A percentile compares a stretch with the other conserved stretches of the same genome.
Evolutionary conservation across 371 early-diverging fungal species (phyloP).

Genomic region (Rhizopus arrhizus): DNA sequence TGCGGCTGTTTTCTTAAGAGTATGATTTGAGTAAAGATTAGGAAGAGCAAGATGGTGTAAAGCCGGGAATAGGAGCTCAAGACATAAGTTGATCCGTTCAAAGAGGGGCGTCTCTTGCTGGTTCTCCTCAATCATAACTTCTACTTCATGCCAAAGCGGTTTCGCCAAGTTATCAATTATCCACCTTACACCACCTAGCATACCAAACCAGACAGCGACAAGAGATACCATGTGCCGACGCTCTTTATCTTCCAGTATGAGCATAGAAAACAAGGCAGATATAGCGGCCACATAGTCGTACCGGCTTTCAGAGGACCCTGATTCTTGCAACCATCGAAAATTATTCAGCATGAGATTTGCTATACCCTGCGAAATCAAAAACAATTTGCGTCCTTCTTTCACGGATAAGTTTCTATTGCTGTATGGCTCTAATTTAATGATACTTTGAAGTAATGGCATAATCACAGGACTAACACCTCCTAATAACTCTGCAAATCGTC

Average conservation of each 20-base stretch:
- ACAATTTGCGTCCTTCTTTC: not conserved
- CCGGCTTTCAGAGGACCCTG: conserved; percentile 42
- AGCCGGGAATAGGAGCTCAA: conserved; percentile 64
- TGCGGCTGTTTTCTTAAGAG: conserved; percentile 55
- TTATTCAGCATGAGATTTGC: conserved; percentile 51
- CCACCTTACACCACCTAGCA: conserved; percentile 56
- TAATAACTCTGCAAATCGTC: conserved; percentile 64
- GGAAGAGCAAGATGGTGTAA: conserved; percentile 60
- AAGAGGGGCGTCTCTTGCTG: not conserved
- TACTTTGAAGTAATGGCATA: conserved; percentile 70
- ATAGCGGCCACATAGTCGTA: conserved; percentile 58
- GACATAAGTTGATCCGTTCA: conserved; percentile 42
- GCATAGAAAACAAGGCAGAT: conserved; percentile 50
- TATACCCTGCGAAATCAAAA: conserved; percentile 47
- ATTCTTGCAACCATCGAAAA: conserved; percentile 34
- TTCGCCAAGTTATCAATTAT: conserved; percentile 36
- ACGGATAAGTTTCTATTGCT: not conserved
- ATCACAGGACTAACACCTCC: conserved; percentile 70
- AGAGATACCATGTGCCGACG: conserved; percentile 52
- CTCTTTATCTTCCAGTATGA: conserved; percentile 46
- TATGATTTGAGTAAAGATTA: conserved; percentile 44
- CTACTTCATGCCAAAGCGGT: conserved; percentile 58
- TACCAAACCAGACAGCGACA: conserved; percentile 68
- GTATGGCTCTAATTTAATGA: conserved; percentile 50
- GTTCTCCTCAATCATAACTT: conserved; percentile 15